phyloP scores from a whole-genome alignment of 2,329 filamentous ascomycete genomes.

The Fusarium penzigii region DNA sequence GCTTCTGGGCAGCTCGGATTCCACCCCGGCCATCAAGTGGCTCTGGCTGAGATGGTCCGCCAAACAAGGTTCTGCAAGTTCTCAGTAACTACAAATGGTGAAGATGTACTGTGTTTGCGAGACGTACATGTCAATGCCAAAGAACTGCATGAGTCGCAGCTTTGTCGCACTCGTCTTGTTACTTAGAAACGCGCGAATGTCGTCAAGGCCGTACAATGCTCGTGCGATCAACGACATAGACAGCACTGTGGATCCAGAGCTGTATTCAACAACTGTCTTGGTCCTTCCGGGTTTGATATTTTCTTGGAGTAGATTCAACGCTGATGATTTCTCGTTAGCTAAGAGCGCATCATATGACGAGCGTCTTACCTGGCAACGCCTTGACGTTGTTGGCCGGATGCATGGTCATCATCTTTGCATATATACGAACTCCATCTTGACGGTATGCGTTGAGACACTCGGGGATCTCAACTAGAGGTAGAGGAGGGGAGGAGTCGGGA shows the following conservation, averaged over 20 bases:
- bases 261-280: slow-evolving; percentile 59
- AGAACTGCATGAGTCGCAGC: slow-evolving; percentile 59
- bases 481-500: slow-evolving; percentile 56
- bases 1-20: slow-evolving; percentile 47
- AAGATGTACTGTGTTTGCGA: too few species aligned
- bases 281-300: slow-evolving; percentile 37
- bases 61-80: slow-evolving; percentile 50
- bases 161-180: slow-evolving; percentile 59
- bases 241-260: slow-evolving; percentile 62
- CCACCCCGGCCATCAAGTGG: slow-evolving; percentile 54
- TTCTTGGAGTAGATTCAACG: slow-evolving; percentile 49
- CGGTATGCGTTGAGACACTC: slow-evolving; percentile 57
- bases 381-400: slow-evolving; percentile 68
- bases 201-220: slow-evolving; percentile 50
- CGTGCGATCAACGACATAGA: slow-evolving; percentile 58
- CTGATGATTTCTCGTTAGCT: slow-evolving; percentile 23
- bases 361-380: slow-evolving; percentile 52
- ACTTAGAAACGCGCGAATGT: slow-evolving; percentile 56
- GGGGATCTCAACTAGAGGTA: slow-evolving; percentile 64
- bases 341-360: neutral
- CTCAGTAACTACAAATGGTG: neutral
- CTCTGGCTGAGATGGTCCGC: slow-evolving; percentile 60
- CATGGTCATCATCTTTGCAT: slow-evolving; percentile 67
- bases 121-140: slow-evolving; percentile 53
- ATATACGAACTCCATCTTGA: slow-evolving; percentile 60